These are phyloP conservation scores for Echria macrotheca DNA, from an alignment of 495 filamentous ascomycete species.

Conservation along the genomic window DNA sequence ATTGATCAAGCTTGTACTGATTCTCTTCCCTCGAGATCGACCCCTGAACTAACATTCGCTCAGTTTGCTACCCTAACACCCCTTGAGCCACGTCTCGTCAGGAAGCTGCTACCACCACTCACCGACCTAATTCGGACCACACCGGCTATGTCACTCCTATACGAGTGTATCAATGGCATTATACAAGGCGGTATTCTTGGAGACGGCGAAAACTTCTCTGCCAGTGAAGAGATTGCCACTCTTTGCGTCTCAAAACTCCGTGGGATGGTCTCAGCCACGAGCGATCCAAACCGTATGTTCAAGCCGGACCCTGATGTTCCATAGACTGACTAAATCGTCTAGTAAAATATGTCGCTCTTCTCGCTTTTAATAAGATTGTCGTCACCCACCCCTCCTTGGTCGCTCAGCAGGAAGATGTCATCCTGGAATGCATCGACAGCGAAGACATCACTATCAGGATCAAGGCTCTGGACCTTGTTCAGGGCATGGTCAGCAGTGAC, in stretches of 20 bases:
- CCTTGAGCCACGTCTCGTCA: slow-evolving; percentile 81
- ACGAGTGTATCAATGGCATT: slow-evolving; percentile 97
- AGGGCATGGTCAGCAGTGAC: slow-evolving; percentile 83
- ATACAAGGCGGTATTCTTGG: slow-evolving; percentile 93
- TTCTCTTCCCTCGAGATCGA: background rate
- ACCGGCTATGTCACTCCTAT: slow-evolving; percentile 90
- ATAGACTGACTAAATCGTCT: too few relatives aligned
- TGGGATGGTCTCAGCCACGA: slow-evolving; percentile 88
- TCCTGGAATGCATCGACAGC: slow-evolving; percentile 92
- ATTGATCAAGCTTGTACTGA: slow-evolving; percentile 84
- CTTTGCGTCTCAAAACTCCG: slow-evolving; percentile 89
- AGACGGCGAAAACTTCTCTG: slow-evolving; percentile 65
- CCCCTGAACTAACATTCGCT: slow-evolving; percentile 21
- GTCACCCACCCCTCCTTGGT: slow-evolving; percentile 80
- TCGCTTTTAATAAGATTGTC: slow-evolving; percentile 95
- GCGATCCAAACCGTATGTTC: slow-evolving; percentile 82
- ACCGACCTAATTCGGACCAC: slow-evolving; percentile 91
- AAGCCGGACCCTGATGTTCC: too few relatives aligned
- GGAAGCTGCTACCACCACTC: slow-evolving; percentile 90
- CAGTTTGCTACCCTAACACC: slow-evolving; percentile 95
- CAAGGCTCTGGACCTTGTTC: slow-evolving; percentile 83
- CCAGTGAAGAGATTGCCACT: slow-evolving; percentile 86
- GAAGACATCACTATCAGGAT: slow-evolving; percentile 92
- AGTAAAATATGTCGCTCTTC: slow-evolving; percentile 96
- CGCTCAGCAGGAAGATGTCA: slow-evolving; percentile 86